Percentiles rank a stretch among this genome's conserved stretches.
Conservation (phyloP, 345 rosid species). For the Linum usitatissimum region DNA sequence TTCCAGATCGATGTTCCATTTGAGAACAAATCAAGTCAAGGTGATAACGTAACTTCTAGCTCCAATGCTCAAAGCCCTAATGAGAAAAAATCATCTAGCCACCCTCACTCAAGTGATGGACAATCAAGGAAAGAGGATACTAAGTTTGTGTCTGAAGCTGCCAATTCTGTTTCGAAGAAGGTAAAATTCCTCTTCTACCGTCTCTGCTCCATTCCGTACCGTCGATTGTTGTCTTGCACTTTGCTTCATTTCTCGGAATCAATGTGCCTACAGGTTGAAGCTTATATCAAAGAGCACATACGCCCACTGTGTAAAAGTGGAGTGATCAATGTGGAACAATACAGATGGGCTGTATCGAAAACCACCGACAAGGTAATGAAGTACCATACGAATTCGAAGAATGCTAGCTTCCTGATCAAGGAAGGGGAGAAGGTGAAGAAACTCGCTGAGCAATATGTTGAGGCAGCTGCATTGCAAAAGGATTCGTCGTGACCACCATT, state of each 20-base stretch:
- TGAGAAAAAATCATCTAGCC: constrained; percentile 22
- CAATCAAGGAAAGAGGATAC: constrained; percentile 28
- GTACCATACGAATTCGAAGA: constrained; percentile 66
- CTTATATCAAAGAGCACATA: constrained; percentile 89
- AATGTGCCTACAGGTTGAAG: constrained; percentile 52
- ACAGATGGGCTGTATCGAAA: constrained; percentile 85
- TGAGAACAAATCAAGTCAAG: constrained; percentile 16
- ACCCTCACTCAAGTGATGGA: constrained; percentile 25
- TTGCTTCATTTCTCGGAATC: background rate
- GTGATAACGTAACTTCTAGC: constrained; percentile 21
- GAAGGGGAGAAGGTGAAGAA: constrained; percentile 98
- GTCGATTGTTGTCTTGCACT: background rate
- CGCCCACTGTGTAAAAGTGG: constrained; percentile 91
- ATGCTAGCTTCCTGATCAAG: constrained; percentile 77
- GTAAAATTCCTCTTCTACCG: constrained; percentile 20
- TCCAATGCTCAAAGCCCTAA: constrained; percentile 21
- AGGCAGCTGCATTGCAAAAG: constrained; percentile 31
- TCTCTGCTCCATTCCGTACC: background rate
- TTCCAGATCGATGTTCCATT: constrained; percentile 19
- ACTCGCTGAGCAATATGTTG: constrained; percentile 85
- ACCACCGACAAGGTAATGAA: constrained; percentile 85
- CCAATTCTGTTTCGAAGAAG: constrained; percentile 51
- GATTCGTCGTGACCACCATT: background rate
- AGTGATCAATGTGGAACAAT: constrained; percentile 67
- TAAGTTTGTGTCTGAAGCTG: constrained; percentile 25